Base-by-base conservation (phyloP, 2,329 filamentous ascomycete genomes). In the Fusarium incarnatum region DNA sequence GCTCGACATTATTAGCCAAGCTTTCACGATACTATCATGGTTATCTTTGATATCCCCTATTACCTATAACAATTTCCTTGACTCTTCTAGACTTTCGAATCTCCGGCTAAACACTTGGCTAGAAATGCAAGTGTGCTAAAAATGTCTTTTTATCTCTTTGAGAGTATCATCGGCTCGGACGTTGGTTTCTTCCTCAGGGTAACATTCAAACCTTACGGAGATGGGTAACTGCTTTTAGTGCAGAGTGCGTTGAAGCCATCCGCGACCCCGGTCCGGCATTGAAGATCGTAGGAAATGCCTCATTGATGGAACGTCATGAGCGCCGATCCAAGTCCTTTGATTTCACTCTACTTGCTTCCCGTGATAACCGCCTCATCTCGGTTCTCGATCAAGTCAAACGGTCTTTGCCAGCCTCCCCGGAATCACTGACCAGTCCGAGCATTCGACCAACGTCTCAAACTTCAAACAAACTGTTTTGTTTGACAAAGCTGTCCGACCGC, bases 251-350 rank as follows among this genome's bases (percentile, higher is more conserved):
- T 57, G 60, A 67, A 63, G 44, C 32, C 47, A 47, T 70, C 66
- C 27, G 54, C 32, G 28, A 63, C 45, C 66, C 61, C 37, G 47
- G 66, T 34, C 53, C 54, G 50, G 54, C 48, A 67, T 30, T 67
- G 42, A 62, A 52, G 46, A 70, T 58, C 44, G 37, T 32, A 52
- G 45, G 61, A 70, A 70, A 70, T 70, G 48, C 67, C 67, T 70
- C 67, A 67, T 56, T 42, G 44, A 67, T 47, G 42, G 52, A 70
- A 56, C 61, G 56, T 56, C 53, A 62, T 47, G 44, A 37, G 44
- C 44, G 67, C 57, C 56, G 67, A 70, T 70, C 67, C 20, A 47
- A 60, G 67, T 63, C 67, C 67, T 70, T 70, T 70, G 67, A 69
- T 69, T 45, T 70, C 66, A 42, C 32, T 37, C 20, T 27, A 18